Conservation (phyloP, 1,284 basidiomycete genomes). For the Rhodotorula sp. region DNA sequence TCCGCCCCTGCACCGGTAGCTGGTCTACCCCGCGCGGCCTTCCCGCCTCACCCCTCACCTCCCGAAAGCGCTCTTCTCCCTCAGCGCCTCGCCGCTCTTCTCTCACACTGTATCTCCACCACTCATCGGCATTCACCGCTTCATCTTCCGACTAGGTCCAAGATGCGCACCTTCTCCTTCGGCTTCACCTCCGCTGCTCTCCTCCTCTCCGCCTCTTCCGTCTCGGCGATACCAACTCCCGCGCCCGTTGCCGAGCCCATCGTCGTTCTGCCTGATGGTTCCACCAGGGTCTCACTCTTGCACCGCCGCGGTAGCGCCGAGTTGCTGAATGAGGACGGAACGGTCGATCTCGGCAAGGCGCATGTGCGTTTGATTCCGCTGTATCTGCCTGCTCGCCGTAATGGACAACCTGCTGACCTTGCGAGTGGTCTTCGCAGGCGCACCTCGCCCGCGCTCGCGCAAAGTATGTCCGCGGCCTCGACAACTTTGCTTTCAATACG, state of each 20-base stretch:
- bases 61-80: not conserved
- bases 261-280: not conserved
- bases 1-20: not conserved
- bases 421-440: conserved; percentile 12
- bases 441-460: conserved; percentile 40
- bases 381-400: not conserved
- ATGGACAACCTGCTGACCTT: not conserved
- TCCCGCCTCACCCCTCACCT: not conserved
- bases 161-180: conserved; percentile 18
- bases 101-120: not conserved
- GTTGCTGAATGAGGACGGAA: conserved; percentile 36
- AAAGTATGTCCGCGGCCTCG: conserved; percentile 40
- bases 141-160: not conserved
- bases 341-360: conserved; percentile 31
- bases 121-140: not conserved
- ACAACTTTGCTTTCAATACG: conserved; percentile 36
- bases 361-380: conserved; percentile 24
- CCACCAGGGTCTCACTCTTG: conserved; percentile 25
- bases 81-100: not conserved
- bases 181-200: conserved; percentile 8
- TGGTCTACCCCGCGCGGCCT: not conserved
- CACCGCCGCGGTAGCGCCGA: conserved; percentile 29
- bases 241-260: not conserved
- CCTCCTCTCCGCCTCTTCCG: conserved; percentile 12
- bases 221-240: conserved; percentile 12